Conservation (phyloP, 805 yeast genomes). For the Zygosaccharomyces siamensis region DNA sequence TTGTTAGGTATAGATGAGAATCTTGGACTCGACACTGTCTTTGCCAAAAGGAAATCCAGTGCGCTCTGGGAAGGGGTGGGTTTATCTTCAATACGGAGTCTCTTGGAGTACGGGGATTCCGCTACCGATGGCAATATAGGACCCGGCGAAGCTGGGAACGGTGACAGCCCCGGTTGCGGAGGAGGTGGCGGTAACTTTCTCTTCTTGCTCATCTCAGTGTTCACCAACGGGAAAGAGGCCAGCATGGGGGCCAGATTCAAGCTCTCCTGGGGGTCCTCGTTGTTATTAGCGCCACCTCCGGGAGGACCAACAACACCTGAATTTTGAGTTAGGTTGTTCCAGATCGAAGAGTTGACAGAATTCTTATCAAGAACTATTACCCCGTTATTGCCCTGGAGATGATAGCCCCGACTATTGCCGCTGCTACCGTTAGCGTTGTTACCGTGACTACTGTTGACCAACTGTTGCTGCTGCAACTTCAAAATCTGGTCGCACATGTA, state of each 20-base stretch:
- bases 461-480: conserved; percentile 23
- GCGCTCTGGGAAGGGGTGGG: conserved; percentile 33
- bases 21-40: conserved; percentile 23
- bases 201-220: neutral
- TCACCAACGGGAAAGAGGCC: neutral
- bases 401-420: too few species aligned
- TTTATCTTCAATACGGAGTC: conserved; percentile 24
- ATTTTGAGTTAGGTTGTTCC: conserved; percentile 17
- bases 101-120: conserved; percentile 22
- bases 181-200: conserved; percentile 15
- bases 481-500: conserved; percentile 29
- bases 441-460: conserved; percentile 5
- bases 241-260: neutral
- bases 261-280: neutral
- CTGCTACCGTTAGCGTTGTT: too few species aligned
- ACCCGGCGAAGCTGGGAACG: conserved; percentile 17
- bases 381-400: conserved; percentile 7
- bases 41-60: conserved; percentile 29
- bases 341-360: conserved; percentile 19
- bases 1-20: conserved; percentile 9
- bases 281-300: neutral
- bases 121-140: conserved; percentile 4
- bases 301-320: neutral
- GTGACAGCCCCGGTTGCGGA: conserved; percentile 15
- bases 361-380: conserved; percentile 25